Evolutionary conservation across 768 basidiomycete species (phyloP).

Genomic region (Russula ochroleuca): DNA sequence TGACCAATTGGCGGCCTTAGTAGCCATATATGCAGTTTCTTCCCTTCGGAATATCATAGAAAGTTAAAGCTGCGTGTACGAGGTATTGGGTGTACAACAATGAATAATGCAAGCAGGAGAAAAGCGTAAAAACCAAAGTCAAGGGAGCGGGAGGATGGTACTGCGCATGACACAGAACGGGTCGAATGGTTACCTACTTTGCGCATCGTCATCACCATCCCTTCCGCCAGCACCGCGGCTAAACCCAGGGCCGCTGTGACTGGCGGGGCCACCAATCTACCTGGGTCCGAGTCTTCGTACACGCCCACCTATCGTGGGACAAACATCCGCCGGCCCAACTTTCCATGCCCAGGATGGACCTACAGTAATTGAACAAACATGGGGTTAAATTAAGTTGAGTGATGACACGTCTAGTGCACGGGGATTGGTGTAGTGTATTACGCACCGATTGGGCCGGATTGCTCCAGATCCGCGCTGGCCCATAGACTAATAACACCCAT

Average conservation of each 20-base stretch:
- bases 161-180: too few relatives aligned
- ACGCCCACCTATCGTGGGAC: too few relatives aligned
- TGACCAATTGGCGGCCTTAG: too few relatives aligned
- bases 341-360: constrained; percentile 47
- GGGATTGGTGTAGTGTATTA: neutral
- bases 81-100: too few relatives aligned
- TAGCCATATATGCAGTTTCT: too few relatives aligned
- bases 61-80: too few relatives aligned
- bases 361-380: constrained; percentile 17
- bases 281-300: neutral
- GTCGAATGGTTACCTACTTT: too few relatives aligned
- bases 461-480: constrained; percentile 49
- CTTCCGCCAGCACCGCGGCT: neutral
- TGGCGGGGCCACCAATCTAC: neutral
- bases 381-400: neutral
- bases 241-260: neutral
- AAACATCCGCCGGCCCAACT: constrained; percentile 28
- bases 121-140: too few relatives aligned
- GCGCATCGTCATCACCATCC: neutral
- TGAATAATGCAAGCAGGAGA: too few relatives aligned
- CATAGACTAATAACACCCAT: constrained; percentile 52
- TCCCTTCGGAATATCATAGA: too few relatives aligned
- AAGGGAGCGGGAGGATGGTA: too few relatives aligned
- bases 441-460: constrained; percentile 43
- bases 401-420: too few relatives aligned